Percentiles rank a stretch among this genome's conserved stretches.
phyloP scores from a whole-genome alignment of 73 alveolate species.

The Paramecium octaurelia region DNA sequence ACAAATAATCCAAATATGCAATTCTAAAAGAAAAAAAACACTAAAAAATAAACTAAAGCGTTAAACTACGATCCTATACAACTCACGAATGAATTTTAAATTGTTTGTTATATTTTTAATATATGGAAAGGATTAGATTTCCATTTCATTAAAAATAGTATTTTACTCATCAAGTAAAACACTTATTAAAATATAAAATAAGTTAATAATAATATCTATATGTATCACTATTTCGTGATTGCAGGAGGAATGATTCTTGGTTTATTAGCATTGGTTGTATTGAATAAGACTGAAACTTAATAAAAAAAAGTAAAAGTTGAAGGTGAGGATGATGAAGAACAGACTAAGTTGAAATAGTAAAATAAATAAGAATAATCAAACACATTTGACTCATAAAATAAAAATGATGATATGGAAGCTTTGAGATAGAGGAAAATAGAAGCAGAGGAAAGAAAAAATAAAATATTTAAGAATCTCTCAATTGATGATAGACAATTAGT shows the following conservation, averaged over 20 bases:
- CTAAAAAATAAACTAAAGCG: neutral
- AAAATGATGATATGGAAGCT: neutral
- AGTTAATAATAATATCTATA: neutral
- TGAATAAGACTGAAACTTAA: neutral
- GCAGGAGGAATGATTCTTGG: neutral
- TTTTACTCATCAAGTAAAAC: neutral
- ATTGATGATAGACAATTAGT: neutral
- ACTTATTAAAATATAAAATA: neutral
- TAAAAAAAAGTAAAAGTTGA: neutral
- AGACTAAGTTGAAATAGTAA: neutral
- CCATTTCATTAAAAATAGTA: neutral
- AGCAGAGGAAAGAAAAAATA: neutral
- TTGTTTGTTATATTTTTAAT: neutral
- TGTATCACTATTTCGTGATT: neutral
- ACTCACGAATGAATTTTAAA: neutral
- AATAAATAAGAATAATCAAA: neutral
- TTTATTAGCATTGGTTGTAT: neutral
- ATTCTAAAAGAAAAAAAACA: neutral
- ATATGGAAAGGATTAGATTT: neutral
- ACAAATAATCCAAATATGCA: neutral
- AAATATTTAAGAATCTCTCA: neutral
- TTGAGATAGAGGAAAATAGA: neutral
- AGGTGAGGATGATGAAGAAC: neutral
- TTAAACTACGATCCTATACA: neutral
- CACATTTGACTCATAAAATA: neutral